Percentiles rank a stretch among this genome's conserved stretches.
phyloP scores from a whole-genome alignment of 331 rosid genomes.

The Stylosanthes scabra region DNA sequence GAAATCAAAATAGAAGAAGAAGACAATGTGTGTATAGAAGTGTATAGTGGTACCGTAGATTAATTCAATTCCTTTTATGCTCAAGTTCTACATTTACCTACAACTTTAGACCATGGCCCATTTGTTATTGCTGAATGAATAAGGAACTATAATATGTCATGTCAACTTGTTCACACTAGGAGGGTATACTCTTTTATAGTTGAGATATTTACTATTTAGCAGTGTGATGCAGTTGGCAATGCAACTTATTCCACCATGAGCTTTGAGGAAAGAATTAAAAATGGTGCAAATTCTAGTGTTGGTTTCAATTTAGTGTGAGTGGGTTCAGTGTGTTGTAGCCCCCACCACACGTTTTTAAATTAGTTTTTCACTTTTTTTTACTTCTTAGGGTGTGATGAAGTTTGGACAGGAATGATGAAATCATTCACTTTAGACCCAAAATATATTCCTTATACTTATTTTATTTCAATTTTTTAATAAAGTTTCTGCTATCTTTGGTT shows the following conservation, averaged over 20 bases:
- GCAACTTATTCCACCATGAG: conserved; percentile 29
- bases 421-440: conserved; percentile 39
- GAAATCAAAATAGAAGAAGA: no score
- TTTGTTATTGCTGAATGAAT: not conserved
- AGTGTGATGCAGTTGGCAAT: conserved; percentile 23
- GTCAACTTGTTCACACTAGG: conserved; percentile 34
- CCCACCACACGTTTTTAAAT: conserved; percentile 38
- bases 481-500: conserved; percentile 44
- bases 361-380: conserved; percentile 7
- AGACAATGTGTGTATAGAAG: no score
- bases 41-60: no score
- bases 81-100: conserved; percentile 9
- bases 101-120: not conserved
- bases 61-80: no score
- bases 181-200: conserved; percentile 8
- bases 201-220: conserved; percentile 24
- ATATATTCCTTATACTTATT: conserved; percentile 38
- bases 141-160: conserved; percentile 3
- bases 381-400: conserved; percentile 12
- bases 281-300: conserved; percentile 29
- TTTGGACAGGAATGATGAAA: conserved; percentile 41
- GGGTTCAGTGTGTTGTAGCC: conserved; percentile 12
- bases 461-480: not conserved
- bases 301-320: conserved; percentile 26
- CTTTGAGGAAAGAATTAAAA: conserved; percentile 38